Evolutionary conservation across 139 green algal species (phyloP).

Genomic region (Pseudopediastrum boryanum): DNA sequence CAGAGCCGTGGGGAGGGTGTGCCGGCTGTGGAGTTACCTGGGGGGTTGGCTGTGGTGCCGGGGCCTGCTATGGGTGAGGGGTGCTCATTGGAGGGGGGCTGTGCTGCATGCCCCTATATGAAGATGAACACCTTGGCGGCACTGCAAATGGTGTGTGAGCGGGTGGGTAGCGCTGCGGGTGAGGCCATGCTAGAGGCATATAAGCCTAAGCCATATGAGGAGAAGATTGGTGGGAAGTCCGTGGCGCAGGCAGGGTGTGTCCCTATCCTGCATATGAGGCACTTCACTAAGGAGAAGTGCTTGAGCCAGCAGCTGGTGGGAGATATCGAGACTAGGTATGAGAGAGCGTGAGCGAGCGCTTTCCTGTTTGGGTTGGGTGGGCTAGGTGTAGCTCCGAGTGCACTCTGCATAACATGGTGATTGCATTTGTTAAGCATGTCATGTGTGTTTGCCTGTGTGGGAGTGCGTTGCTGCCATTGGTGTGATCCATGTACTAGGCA

Average conservation of each 20-base stretch:
- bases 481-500: no score
- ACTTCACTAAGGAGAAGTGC: conserved; percentile 80
- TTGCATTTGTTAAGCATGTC: neutral
- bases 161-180: conserved; percentile 46
- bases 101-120: conserved; percentile 98
- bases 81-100: conserved; percentile 92
- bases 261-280: conserved; percentile 97
- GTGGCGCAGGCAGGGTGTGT: conserved; percentile 83
- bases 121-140: conserved; percentile 90
- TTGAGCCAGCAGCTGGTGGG: conserved; percentile 49
- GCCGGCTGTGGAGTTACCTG: conserved; percentile 54
- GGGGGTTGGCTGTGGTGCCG: conserved; percentile 73
- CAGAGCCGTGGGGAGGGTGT: conserved; percentile 36
- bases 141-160: conserved; percentile 52
- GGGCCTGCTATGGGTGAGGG: conserved; percentile 84
- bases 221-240: conserved; percentile 66
- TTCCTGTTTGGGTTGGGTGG: neutral
- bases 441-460: neutral
- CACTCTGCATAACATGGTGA: neutral
- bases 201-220: conserved; percentile 74
- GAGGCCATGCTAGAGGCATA: conserved; percentile 73
- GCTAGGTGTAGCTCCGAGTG: neutral
- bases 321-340: conserved; percentile 35
- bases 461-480: no score
- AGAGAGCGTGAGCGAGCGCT: neutral